Conservation (phyloP, 2,329 filamentous ascomycete genomes). For the Gliomastix tumulicola region DNA sequence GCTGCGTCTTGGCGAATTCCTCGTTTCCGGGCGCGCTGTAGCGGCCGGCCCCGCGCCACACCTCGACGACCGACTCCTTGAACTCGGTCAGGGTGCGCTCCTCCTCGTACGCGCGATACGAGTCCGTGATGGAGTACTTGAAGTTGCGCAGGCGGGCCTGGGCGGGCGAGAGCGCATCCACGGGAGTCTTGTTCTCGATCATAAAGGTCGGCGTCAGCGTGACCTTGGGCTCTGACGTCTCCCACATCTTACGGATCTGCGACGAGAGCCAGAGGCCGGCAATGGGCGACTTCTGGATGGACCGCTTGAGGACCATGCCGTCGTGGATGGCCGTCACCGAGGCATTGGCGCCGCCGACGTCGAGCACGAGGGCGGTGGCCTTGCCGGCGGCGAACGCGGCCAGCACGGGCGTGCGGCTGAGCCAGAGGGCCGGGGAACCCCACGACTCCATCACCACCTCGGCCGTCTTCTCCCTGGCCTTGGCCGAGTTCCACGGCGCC, state of each 20-base stretch:
- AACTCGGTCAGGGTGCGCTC: conserved; percentile 91
- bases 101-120: conserved; percentile 80
- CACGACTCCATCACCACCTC: conserved; percentile 97
- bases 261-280: conserved; percentile 86
- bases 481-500: conserved; percentile 82
- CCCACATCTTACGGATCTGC: conserved; percentile 79
- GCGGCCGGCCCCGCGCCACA: conserved; percentile 76
- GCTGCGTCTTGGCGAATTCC: conserved; percentile 64
- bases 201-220: conserved; percentile 80
- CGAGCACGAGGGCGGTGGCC: conserved; percentile 84
- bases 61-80: conserved; percentile 94
- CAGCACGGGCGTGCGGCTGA: conserved; percentile 82
- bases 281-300: conserved; percentile 75
- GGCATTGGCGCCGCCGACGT: conserved; percentile 82
- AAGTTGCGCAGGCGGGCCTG: conserved; percentile 72
- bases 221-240: conserved; percentile 59
- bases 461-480: conserved; percentile 87
- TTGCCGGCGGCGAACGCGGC: conserved; percentile 91
- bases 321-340: conserved; percentile 90
- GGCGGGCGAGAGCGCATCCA: conserved; percentile 76
- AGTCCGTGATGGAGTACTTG: conserved; percentile 50
- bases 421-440: conserved; percentile 91
- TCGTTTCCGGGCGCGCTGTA: conserved; percentile 62
- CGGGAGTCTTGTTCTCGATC: conserved; percentile 78
- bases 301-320: conserved; percentile 88